Evolutionary conservation across 345 rosid species (phyloP).

Genomic region (Euphorbia pulcherrima): DNA sequence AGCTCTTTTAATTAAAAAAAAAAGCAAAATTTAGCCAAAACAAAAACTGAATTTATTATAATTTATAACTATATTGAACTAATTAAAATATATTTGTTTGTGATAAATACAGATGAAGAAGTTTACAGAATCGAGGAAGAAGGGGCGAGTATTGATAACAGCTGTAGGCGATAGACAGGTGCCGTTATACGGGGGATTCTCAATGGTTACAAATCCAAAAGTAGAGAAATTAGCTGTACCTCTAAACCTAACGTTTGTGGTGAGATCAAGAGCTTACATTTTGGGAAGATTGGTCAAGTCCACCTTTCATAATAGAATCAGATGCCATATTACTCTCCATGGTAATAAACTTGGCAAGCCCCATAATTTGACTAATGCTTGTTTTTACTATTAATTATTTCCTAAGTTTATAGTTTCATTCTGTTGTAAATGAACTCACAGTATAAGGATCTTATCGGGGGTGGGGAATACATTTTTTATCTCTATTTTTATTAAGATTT

Average conservation of each 20-base stretch:
- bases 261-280: constrained; percentile 82
- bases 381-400: constrained; percentile 33
- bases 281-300: constrained; percentile 48
- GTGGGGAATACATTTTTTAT: too few relatives aligned
- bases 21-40: too few relatives aligned
- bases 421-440: too few relatives aligned
- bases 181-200: constrained; percentile 76
- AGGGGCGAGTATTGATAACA: constrained; percentile 33
- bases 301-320: constrained; percentile 47
- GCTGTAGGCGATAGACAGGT: constrained; percentile 69
- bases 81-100: too few relatives aligned
- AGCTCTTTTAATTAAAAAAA: too few relatives aligned
- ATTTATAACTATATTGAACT: too few relatives aligned
- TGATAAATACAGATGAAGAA: constrained; percentile 56
- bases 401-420: not conserved
- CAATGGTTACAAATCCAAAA: constrained; percentile 34
- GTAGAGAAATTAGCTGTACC: constrained; percentile 47
- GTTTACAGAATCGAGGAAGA: constrained; percentile 64
- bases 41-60: too few relatives aligned
- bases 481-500: too few relatives aligned
- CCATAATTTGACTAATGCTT: constrained; percentile 44
- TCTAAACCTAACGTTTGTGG: constrained; percentile 62
- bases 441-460: too few relatives aligned
- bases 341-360: constrained; percentile 59
- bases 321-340: constrained; percentile 57